Evolutionary conservation across 495 filamentous ascomycete species (phyloP), one percentile per base, ranked within the genome.

Genomic region (Pseudevernia furfuracea): DNA sequence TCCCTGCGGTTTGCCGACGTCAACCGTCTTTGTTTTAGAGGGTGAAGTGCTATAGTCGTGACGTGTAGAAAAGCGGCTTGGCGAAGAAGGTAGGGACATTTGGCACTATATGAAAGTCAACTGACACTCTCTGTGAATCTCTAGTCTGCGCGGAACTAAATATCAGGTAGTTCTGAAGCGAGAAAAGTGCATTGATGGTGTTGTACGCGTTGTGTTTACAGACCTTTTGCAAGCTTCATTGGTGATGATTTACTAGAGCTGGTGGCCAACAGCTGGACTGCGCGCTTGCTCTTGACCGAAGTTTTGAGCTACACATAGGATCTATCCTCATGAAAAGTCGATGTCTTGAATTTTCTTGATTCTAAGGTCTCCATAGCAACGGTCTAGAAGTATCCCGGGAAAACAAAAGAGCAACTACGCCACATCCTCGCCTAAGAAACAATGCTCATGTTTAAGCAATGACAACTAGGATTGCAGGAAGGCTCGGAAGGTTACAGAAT

Each of bases 1-100:
- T 4, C 82, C 82, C 34, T 79, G 70, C 4, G 81, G 76, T 14
- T 72, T 70, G 4, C 82, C 82, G 38, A 83, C 77, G 70, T 84
- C 82, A n/a, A 83, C 65, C 12, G 77, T 62, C 52, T 69, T 70
- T 25, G 76, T 36, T 44, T 62, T 78, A 0, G 69, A 70, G 36
- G 76, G 75, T 21, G 74, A 71, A 19, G 70, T 66, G 70, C 75
- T 78, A 37, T 75, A 69, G 61, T 73, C 77, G 67, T 74, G 75
- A 61, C 73, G 69, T 58, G 72, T 76, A 69, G 78, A 73, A 74
- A 76, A 70, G 63, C 76, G 73, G 36, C 73, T 71, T 49, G 78
- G 75, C 66, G 76, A 78, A 46, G 74, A 71, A 69, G 75, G 76
- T 66, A 72, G 69, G 62, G 79, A 76, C 80, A 82, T 82, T 69